These are phyloP conservation scores for Leccinum colubrinum DNA, from an alignment of 1,284 basidiomycete species.

Conservation along the genomic window DNA sequence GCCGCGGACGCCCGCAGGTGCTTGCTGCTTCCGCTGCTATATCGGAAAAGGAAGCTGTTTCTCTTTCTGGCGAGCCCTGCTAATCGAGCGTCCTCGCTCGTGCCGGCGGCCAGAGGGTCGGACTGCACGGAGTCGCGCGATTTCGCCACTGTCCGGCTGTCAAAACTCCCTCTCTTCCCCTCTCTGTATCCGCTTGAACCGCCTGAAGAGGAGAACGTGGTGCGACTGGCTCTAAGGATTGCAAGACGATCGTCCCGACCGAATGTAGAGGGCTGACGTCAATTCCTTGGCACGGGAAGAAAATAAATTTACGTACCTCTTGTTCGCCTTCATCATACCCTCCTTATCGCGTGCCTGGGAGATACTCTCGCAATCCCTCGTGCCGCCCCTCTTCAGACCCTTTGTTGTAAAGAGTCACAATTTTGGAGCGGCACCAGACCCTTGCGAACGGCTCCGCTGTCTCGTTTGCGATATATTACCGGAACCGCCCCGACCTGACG, in stretches of 20 bases:
- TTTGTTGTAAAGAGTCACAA: conserved; percentile 51
- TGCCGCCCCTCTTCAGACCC: conserved; percentile 65
- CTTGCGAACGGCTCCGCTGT: conserved; percentile 30
- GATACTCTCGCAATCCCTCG: conserved; percentile 32
- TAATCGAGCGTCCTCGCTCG: background rate
- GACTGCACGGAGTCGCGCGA: background rate
- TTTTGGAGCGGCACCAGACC: conserved; percentile 16
- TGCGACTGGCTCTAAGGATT: no score
- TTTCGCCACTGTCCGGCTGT: background rate
- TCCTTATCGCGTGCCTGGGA: conserved; percentile 40
- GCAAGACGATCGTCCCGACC: background rate
- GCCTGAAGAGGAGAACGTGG: no score
- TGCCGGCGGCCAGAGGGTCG: background rate
- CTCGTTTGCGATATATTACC: conserved; percentile 29
- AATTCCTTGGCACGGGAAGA: background rate
- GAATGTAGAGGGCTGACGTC: background rate
- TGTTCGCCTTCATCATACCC: conserved; percentile 28
- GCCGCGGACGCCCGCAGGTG: background rate
- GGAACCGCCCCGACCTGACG: conserved; percentile 38
- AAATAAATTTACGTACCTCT: conserved; percentile 31
- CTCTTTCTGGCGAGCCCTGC: conserved; percentile 3
- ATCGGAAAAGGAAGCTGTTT: conserved; percentile 3
- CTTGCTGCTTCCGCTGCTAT: background rate
- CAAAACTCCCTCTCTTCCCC: background rate
- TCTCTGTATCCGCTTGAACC: conserved; percentile 1